Conservation (phyloP, 2,329 filamentous ascomycete species). For the Cercospora brassicicola region DNA sequence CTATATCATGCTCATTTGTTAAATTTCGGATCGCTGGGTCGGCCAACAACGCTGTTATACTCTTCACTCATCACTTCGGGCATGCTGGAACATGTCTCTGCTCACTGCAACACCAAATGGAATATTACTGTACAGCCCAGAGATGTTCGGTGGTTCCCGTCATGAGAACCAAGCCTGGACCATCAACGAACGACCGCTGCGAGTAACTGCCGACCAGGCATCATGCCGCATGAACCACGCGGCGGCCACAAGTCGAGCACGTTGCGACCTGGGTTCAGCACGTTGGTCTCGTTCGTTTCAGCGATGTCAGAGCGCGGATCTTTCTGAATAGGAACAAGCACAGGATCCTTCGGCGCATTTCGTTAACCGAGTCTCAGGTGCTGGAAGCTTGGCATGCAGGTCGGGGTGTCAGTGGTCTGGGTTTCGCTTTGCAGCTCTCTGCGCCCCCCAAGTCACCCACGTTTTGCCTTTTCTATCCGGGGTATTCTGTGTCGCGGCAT, state of each 20-base stretch:
- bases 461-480: background rate
- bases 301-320: background rate
- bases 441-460: background rate
- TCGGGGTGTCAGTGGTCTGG: background rate
- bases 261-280: background rate
- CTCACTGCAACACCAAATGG: background rate
- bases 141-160: background rate
- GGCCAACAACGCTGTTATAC: background rate
- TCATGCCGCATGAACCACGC: slow-evolving; percentile 4
- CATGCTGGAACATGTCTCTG: background rate
- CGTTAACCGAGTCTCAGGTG: slow-evolving; percentile 2
- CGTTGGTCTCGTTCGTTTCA: background rate
- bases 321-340: background rate
- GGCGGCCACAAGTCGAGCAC: slow-evolving; percentile 9
- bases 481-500: slow-evolving; percentile 5
- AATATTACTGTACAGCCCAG: background rate
- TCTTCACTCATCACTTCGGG: background rate
- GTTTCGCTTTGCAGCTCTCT: background rate
- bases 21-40: background rate
- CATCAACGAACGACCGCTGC: background rate
- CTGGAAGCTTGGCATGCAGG: background rate
- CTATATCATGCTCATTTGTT: background rate
- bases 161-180: background rate
- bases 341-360: slow-evolving; percentile 3
- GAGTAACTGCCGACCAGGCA: background rate